Conservation (phyloP, 1,139 yeast species). For the Meyerozyma athensensis region DNA sequence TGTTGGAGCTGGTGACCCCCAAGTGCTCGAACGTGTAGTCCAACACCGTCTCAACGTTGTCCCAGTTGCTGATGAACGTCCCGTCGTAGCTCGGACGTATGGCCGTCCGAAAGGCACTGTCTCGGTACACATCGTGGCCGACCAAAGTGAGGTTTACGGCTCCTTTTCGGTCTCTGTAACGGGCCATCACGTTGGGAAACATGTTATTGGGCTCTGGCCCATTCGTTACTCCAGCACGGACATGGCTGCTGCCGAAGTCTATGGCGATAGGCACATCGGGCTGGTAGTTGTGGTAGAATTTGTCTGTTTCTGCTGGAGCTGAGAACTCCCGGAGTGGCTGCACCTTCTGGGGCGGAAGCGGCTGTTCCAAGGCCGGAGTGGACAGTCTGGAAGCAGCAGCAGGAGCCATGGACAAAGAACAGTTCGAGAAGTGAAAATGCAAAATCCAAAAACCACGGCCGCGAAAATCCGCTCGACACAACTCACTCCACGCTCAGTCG, state of each 20-base stretch:
- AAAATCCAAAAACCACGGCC: neutral
- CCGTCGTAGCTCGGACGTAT: conserved; percentile 86
- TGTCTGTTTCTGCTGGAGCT: conserved; percentile 40
- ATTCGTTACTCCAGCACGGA: conserved; percentile 70
- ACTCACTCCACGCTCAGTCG: neutral
- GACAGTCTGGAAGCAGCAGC: conserved; percentile 11
- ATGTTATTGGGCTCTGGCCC: conserved; percentile 52
- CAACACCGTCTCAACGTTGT: conserved; percentile 71
- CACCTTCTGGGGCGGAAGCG: conserved; percentile 45
- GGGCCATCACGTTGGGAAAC: conserved; percentile 67
- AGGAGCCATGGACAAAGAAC: conserved; percentile 9
- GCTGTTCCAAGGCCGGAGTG: conserved; percentile 20
- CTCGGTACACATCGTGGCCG: conserved; percentile 79
- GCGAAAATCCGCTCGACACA: conserved; percentile 2
- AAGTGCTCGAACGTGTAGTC: conserved; percentile 82
- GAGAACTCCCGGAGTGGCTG: conserved; percentile 47
- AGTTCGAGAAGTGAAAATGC: neutral
- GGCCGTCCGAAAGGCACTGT: conserved; percentile 61
- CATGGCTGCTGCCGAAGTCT: conserved; percentile 68
- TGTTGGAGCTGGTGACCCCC: conserved; percentile 53
- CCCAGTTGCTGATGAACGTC: conserved; percentile 86
- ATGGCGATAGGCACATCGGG: conserved; percentile 70
- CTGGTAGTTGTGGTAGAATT: conserved; percentile 48
- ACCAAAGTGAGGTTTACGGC: conserved; percentile 62
- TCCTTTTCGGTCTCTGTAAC: conserved; percentile 75